Evolutionary conservation across 73 alveolate species (phyloP), one percentile per base, ranked within the genome.

Genomic region (Paramecium tetraurelia): DNA sequence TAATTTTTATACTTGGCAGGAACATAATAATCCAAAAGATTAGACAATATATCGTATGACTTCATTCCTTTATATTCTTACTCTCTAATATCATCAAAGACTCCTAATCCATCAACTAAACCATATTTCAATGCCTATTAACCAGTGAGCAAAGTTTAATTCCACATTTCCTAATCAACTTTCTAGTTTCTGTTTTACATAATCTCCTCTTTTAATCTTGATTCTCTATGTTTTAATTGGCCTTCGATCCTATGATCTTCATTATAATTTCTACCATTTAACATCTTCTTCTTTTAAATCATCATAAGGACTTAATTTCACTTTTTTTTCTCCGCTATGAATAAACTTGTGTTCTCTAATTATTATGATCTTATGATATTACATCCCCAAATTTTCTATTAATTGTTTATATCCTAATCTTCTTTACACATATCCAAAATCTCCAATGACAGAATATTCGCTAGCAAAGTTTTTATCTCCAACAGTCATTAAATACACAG

Each of bases 361-460:
- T 59, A 31, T 9, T 4, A 22, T 12, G 12, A 63, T 63, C 33
- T 2, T 31, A 36, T 72, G 24, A 14, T 72, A 16, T 16, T 38
- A 33, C 40, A 72, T 72, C 38, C 84, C 84, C 21, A 72, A 12
- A 36, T 72, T 36, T 38, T 72, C 86, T 33, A 72, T 72, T 38
- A 72, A 33, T 40, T 72, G 7, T 20, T 72, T 72, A 72, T 72
- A 72, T 21, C 86, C 86, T 14, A 36, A 38, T 72, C 86, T 72
- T 72, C 86, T 72, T 43, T 36, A 7, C 4, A 72, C 86, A 72
- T 72, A 72, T 35, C 86, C 86, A 72, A 72, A 72, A 72, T 72
- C 86, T 72, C 86, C 86, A 4, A 72, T 72, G 20, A 33, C 18
- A n/a, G 86, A 72, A 38, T 33, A 72, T 40, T 72, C 86, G 16